Evolutionary conservation across 306 rosid species (phyloP).

Genomic region (Quercus agrifolia): DNA sequence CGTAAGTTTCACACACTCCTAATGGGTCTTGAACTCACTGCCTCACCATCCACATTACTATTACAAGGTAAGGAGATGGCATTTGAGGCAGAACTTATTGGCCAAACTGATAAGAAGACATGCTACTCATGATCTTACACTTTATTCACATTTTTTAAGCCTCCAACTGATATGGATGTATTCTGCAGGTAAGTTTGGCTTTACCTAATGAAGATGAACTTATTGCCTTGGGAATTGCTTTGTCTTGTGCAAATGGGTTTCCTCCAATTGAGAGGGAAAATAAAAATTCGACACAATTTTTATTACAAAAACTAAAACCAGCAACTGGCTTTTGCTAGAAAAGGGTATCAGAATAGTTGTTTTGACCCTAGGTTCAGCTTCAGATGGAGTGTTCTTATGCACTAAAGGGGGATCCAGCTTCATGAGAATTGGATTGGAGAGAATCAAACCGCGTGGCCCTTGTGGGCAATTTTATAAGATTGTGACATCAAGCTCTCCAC

Average conservation of each 20-base stretch:
- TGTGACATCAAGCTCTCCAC: slow-evolving; percentile 31
- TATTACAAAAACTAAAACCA: slow-evolving; percentile 62
- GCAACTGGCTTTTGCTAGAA: slow-evolving; percentile 69
- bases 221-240: slow-evolving; percentile 70
- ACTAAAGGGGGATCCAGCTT: slow-evolving; percentile 49
- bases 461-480: slow-evolving; percentile 34
- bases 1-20: too few relatives aligned
- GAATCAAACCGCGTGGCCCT: slow-evolving; percentile 24
- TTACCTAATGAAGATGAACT: slow-evolving; percentile 92
- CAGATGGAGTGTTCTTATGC: slow-evolving; percentile 68
- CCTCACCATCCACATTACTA: too few relatives aligned
- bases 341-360: slow-evolving; percentile 67
- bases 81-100: too few relatives aligned
- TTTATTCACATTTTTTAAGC: not conserved
- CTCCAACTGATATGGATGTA: not conserved
- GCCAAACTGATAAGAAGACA: not conserved
- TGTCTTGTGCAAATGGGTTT: slow-evolving; percentile 48
- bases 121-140: slow-evolving; percentile 3
- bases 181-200: slow-evolving; percentile 51
- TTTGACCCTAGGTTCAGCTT: slow-evolving; percentile 58
- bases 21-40: too few relatives aligned
- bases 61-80: too few relatives aligned
- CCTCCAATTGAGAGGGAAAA: slow-evolving; percentile 37
- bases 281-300: slow-evolving; percentile 33
- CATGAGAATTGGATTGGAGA: slow-evolving; percentile 27